A percentile compares a stretch with the other conserved stretches of the same genome.
Evolutionary conservation across 441 rosid species (phyloP).

Genomic region (Daphne laureola): DNA sequence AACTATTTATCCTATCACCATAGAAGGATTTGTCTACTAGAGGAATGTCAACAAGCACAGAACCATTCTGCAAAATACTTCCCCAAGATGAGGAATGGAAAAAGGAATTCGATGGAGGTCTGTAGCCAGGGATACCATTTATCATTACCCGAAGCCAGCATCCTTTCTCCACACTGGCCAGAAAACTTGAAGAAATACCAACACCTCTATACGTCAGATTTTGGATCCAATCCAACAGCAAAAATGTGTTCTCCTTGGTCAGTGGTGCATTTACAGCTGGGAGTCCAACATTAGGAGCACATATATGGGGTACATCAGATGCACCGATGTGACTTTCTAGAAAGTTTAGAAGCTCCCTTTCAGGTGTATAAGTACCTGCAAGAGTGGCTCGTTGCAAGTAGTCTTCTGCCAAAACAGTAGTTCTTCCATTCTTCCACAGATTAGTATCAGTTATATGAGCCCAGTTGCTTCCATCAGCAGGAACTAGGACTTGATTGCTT

Average conservation of each 20-base stretch:
- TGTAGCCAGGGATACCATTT: constrained; percentile 31
- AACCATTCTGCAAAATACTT: constrained; percentile 38
- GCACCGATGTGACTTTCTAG: constrained; percentile 24
- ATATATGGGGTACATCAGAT: constrained; percentile 39
- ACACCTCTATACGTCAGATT: neutral
- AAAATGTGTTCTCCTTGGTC: constrained; percentile 36
- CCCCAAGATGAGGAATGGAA: constrained; percentile 46
- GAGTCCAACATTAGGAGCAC: constrained; percentile 47
- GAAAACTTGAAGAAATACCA: constrained; percentile 31
- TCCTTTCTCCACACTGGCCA: constrained; percentile 39
- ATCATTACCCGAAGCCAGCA: constrained; percentile 52
- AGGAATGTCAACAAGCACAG: constrained; percentile 58
- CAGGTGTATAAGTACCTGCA: constrained; percentile 27
- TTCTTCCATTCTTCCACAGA: constrained; percentile 41
- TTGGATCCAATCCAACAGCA: constrained; percentile 50
- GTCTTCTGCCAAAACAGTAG: constrained; percentile 48
- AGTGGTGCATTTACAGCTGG: constrained; percentile 45
- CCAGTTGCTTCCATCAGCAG: constrained; percentile 66
- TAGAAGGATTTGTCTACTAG: constrained; percentile 46
- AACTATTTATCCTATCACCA: constrained; percentile 28
- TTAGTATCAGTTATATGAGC: constrained; percentile 35
- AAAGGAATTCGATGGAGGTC: constrained; percentile 62
- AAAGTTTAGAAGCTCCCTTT: constrained; percentile 29
- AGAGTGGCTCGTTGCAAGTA: constrained; percentile 28
- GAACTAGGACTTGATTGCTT: constrained; percentile 41